Conservation (phyloP, 306 rosid genomes). For the Gastrolobium villosum region DNA sequence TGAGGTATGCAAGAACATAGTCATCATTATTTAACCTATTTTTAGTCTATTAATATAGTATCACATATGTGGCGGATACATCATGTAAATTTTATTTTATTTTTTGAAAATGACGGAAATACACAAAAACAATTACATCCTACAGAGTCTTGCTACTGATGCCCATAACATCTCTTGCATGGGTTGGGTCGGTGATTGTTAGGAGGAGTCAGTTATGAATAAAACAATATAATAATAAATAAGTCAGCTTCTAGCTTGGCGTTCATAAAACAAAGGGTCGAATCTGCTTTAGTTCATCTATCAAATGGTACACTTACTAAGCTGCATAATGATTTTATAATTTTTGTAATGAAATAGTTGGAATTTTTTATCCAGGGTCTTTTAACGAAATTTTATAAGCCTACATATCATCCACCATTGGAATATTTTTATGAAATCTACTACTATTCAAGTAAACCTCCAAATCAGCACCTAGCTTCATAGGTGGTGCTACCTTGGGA, state of each 20-base stretch:
- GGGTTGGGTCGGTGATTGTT: slow-evolving; percentile 20
- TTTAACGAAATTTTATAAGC: background rate
- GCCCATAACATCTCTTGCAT: too few species aligned
- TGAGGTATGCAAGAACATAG: too few species aligned
- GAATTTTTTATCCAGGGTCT: background rate
- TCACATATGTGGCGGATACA: background rate
- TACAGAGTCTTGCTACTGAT: too few species aligned
- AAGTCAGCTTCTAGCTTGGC: background rate
- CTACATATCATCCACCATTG: background rate
- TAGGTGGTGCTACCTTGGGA: background rate
- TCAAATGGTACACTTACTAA: background rate
- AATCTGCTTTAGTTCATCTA: background rate
- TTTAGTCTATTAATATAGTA: too few species aligned
- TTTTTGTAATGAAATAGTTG: background rate
- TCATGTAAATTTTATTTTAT: background rate
- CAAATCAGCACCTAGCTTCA: slow-evolving; percentile 18
- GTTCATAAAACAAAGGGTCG: background rate
- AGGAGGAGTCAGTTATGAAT: background rate
- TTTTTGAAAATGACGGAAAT: too few species aligned
- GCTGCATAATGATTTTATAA: background rate
- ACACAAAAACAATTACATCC: too few species aligned
- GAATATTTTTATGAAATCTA: background rate
- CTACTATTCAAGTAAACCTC: slow-evolving; percentile 24
- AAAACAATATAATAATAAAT: slow-evolving; percentile 13
- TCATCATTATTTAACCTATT: too few species aligned